These are phyloP conservation scores for Aspergillus luchuensis DNA, from an alignment of 2,329 filamentous ascomycete species.

Conservation along the genomic window DNA sequence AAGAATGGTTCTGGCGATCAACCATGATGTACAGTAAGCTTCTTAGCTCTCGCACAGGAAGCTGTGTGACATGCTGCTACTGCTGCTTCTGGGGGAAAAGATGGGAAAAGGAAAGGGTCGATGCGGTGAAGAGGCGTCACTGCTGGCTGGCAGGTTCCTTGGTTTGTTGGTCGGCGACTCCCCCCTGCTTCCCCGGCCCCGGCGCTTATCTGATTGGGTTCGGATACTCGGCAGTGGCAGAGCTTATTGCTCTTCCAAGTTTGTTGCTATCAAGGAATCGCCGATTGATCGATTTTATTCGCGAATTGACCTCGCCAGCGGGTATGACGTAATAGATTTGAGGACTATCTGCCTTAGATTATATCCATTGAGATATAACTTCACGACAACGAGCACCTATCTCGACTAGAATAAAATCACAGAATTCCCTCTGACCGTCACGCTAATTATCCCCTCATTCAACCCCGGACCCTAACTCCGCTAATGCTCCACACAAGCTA, in stretches of 20 bases:
- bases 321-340: too few relatives aligned
- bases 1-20: neutral
- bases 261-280: neutral
- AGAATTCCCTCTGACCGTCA: neutral
- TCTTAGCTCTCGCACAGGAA: neutral
- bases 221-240: neutral
- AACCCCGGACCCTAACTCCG: neutral
- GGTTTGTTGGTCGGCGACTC: conserved; percentile 2
- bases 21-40: neutral
- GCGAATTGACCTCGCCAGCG: too few relatives aligned
- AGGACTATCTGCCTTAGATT: too few relatives aligned
- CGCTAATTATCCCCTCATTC: neutral
- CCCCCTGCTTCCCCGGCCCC: neutral
- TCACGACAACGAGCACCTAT: too few relatives aligned
- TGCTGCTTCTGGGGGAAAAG: too few relatives aligned
- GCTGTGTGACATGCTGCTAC: neutral
- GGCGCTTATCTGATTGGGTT: conserved; percentile 1
- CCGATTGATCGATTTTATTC: too few relatives aligned
- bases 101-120: neutral
- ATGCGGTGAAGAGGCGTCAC: neutral
- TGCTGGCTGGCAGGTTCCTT: neutral
- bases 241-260: neutral
- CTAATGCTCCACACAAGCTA: neutral
- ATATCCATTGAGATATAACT: too few relatives aligned
- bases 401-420: too few relatives aligned